A percentile compares a stretch with the other conserved stretches of the same genome.
phyloP scores from a whole-genome alignment of 2,329 filamentous ascomycete species.

The Metarhizium anisopliae region DNA sequence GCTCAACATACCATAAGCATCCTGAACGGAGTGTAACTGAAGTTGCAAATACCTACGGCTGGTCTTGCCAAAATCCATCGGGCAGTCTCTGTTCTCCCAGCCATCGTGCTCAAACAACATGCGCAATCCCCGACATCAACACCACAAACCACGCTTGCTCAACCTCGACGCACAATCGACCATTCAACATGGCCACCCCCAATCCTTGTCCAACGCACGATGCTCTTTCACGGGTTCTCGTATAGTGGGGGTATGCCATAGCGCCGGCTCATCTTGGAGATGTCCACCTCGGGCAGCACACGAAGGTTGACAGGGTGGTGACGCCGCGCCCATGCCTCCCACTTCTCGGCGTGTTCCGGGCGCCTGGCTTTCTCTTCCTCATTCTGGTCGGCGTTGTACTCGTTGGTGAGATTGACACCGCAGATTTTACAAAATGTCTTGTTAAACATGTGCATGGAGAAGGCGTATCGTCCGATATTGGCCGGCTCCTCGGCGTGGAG shows the following conservation, averaged over 20 bases:
- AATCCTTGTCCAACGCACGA: too few relatives aligned
- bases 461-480: conserved; percentile 30
- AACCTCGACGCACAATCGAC: background rate
- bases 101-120: background rate
- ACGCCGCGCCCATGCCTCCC: background rate
- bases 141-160: background rate
- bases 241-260: conserved; percentile 22
- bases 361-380: conserved; percentile 27
- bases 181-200: too few relatives aligned
- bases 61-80: too few relatives aligned
- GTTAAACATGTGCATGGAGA: conserved; percentile 18
- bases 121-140: too few relatives aligned
- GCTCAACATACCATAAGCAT: too few relatives aligned
- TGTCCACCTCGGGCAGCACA: conserved; percentile 28
- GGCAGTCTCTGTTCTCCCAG: background rate
- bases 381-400: conserved; percentile 17
- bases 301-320: conserved; percentile 29
- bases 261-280: conserved; percentile 14
- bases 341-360: conserved; percentile 13
- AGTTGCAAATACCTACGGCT: background rate
- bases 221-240: conserved; percentile 28
- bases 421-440: conserved; percentile 42
- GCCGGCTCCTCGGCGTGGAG: conserved; percentile 26
- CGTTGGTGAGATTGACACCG: conserved; percentile 33
- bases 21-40: too few relatives aligned